Evolutionary conservation across 1,284 basidiomycete genomes (phyloP).

Genomic region (Porodaedalea pini): DNA sequence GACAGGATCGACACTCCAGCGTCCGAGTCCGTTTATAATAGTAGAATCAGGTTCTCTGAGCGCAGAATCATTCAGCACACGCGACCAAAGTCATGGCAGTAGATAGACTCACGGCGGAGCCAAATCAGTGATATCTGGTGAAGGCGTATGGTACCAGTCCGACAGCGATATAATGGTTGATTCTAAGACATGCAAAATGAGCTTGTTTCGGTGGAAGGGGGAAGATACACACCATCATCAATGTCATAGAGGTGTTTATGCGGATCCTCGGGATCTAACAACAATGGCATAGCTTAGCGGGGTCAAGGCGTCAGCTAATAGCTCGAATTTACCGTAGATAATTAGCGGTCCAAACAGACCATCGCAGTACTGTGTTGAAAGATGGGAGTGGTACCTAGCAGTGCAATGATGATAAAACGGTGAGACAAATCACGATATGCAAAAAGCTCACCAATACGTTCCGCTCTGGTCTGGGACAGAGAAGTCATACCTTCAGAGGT

Average conservation of each 20-base stretch:
- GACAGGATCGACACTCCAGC: slow-evolving; percentile 18
- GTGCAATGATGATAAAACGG: not conserved
- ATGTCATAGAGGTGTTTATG: slow-evolving; percentile 37
- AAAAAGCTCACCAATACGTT: slow-evolving; percentile 23
- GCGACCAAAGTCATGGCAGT: slow-evolving; percentile 9
- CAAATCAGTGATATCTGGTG: not conserved
- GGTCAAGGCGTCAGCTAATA: not conserved
- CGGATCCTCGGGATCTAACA: slow-evolving; percentile 38
- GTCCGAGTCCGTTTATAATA: slow-evolving; percentile 33
- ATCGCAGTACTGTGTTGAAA: slow-evolving; percentile 42
- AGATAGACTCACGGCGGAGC: slow-evolving; percentile 5
- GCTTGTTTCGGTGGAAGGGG: not conserved
- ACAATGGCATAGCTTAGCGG: not conserved
- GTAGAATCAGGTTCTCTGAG: slow-evolving; percentile 24
- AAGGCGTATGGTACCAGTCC: slow-evolving; percentile 20
- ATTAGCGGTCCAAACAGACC: slow-evolving; percentile 35
- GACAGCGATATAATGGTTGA: slow-evolving; percentile 16
- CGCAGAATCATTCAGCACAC: not conserved
- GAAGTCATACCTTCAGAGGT: slow-evolving; percentile 25
- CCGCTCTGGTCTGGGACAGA: slow-evolving; percentile 32
- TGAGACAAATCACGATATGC: not conserved
- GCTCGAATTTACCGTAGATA: slow-evolving; percentile 30
- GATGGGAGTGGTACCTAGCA: slow-evolving; percentile 25
- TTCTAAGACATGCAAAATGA: not conserved
- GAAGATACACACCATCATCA: slow-evolving; percentile 34